These are phyloP conservation scores for Aspergillus texensis DNA, from an alignment of 2,329 filamentous ascomycete species.

Conservation along the genomic window DNA sequence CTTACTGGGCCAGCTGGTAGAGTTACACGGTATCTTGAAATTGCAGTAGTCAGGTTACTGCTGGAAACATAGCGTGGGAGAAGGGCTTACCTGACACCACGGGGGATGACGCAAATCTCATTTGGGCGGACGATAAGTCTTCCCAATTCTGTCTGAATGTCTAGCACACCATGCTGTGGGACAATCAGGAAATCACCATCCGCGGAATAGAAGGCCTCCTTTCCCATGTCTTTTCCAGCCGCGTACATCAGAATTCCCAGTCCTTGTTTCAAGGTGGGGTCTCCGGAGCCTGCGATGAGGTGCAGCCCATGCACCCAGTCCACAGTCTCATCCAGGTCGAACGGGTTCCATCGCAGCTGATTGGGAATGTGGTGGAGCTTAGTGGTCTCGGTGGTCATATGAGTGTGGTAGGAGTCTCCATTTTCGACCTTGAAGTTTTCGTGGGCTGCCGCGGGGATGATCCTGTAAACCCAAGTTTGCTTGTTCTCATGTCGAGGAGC, in stretches of 20 bases:
- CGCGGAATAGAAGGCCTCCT: conserved; percentile 79
- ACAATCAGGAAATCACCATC: conserved; percentile 80
- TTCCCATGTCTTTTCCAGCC: conserved; percentile 76
- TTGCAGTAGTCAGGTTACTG: not conserved
- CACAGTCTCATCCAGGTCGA: conserved; percentile 69
- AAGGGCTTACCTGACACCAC: conserved; percentile 61
- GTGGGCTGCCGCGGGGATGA: conserved; percentile 66
- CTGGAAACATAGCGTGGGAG: not conserved
- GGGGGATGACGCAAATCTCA: conserved; percentile 76
- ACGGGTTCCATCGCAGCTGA: conserved; percentile 78
- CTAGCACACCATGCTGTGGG: conserved; percentile 71
- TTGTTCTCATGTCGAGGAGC: conserved; percentile 69
- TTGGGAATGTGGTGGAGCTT: conserved; percentile 76
- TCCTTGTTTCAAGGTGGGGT: conserved; percentile 76
- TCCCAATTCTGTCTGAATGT: conserved; percentile 78
- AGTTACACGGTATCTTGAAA: conserved; percentile 64
- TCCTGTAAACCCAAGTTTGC: conserved; percentile 73
- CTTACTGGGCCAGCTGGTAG: conserved; percentile 64
- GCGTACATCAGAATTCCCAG: conserved; percentile 81
- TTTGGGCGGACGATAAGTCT: conserved; percentile 73
- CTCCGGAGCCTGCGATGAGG: conserved; percentile 76
- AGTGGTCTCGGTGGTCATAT: conserved; percentile 42
- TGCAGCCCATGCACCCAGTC: conserved; percentile 72
- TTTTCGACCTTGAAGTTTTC: conserved; percentile 51
- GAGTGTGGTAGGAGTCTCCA: conserved; percentile 49